phyloP scores from a whole-genome alignment of 169 alveolate genomes.

The Plasmodium fragile region DNA sequence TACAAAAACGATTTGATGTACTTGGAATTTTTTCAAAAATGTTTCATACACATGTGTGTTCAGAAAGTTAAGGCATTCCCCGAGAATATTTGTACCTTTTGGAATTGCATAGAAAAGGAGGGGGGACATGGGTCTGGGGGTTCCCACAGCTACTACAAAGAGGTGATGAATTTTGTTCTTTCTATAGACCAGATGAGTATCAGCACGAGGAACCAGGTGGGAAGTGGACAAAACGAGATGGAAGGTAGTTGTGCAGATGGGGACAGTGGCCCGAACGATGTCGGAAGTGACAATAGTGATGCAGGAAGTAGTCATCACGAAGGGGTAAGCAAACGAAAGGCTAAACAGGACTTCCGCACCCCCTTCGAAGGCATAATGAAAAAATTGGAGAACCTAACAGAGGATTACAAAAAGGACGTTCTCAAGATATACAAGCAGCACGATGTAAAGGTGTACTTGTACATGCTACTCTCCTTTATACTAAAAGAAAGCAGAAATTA shows the following conservation, averaged over 20 bases:
- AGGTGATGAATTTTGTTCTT: slow-evolving; percentile 1
- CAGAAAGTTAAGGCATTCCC: slow-evolving; percentile 19
- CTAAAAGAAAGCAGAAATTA: slow-evolving; percentile 41
- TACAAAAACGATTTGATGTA: slow-evolving; percentile 61
- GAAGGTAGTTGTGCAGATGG: background rate
- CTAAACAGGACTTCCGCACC: background rate
- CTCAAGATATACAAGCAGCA: background rate
- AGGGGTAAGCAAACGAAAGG: background rate
- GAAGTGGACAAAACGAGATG: background rate
- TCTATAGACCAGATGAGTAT: background rate
- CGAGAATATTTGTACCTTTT: background rate
- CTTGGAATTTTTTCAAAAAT: slow-evolving; percentile 53
- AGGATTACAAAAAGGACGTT: slow-evolving; percentile 13
- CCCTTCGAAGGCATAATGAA: slow-evolving; percentile 12
- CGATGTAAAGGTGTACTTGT: slow-evolving; percentile 12
- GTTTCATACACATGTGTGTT: slow-evolving; percentile 9
- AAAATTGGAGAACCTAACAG: background rate
- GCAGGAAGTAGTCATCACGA: background rate
- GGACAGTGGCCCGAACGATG: background rate
- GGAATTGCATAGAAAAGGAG: background rate
- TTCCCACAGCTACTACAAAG: background rate
- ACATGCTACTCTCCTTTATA: slow-evolving; percentile 21
- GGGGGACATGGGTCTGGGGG: background rate
- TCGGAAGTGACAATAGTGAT: background rate
- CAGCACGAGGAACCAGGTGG: background rate